These are phyloP conservation scores for Pontederia paniculata DNA, from an alignment of 176 grass and related monocot species.

Conservation along the genomic window DNA sequence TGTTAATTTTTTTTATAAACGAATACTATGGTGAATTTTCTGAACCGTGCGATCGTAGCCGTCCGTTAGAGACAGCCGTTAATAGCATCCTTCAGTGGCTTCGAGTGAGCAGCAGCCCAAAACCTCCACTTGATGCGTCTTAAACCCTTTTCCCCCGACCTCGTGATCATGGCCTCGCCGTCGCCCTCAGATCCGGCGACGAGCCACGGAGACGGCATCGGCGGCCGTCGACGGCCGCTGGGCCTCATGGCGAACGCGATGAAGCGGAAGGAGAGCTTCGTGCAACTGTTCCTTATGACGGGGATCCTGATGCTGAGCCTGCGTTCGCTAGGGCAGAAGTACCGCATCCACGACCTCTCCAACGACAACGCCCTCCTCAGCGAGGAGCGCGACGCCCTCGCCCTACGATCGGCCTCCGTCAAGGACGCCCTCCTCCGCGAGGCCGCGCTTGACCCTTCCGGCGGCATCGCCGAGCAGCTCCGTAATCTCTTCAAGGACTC, in stretches of 20 bases:
- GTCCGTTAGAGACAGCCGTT: too few relatives aligned
- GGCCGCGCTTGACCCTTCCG: constrained; percentile 49
- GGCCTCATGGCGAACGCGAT: constrained; percentile 44
- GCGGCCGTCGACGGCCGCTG: not conserved
- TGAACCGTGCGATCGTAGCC: too few relatives aligned
- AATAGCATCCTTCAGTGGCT: too few relatives aligned
- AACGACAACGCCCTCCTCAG: constrained; percentile 55
- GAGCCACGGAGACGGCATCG: not conserved
- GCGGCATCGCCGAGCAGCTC: constrained; percentile 53
- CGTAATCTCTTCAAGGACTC: constrained; percentile 47
- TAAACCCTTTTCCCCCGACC: too few relatives aligned
- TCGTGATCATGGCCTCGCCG: not conserved
- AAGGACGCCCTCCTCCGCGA: constrained; percentile 54
- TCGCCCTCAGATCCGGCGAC: not conserved
- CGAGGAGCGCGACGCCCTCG: constrained; percentile 36
- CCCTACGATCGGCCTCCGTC: constrained; percentile 41
- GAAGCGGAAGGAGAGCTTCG: constrained; percentile 73
- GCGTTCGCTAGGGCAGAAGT: constrained; percentile 69
- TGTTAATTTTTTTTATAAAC: too few relatives aligned
- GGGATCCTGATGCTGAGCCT: constrained; percentile 81
- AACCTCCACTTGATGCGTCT: too few relatives aligned
- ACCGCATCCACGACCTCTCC: constrained; percentile 59
- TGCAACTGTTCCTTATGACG: constrained; percentile 73
- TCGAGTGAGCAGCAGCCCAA: too few relatives aligned
- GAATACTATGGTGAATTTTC: too few relatives aligned